phyloP scores from a whole-genome alignment of 1,139 yeast genomes.

The Debaryomyces psychrophilus region DNA sequence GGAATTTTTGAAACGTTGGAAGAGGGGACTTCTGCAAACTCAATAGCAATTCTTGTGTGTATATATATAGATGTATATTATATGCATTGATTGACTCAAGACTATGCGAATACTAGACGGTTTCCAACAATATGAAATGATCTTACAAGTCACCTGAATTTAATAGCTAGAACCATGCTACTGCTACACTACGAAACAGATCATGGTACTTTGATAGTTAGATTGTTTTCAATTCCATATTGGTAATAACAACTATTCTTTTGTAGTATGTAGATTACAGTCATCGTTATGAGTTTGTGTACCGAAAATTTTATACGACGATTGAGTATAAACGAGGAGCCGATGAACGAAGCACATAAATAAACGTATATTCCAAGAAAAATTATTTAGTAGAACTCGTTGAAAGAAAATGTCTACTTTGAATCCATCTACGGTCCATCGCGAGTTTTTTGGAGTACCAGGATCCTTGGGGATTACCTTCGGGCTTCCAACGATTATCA shows the following conservation, averaged over 20 bases:
- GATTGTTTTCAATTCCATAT: background rate
- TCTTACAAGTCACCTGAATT: no score
- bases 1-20: no score
- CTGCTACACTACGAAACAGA: no score
- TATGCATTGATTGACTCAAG: no score
- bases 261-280: background rate
- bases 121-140: no score
- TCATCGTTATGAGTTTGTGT: constrained; percentile 4
- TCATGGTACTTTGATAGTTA: no score
- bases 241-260: background rate
- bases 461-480: constrained; percentile 73
- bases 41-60: no score
- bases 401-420: constrained; percentile 28
- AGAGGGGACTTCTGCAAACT: no score
- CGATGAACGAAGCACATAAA: background rate
- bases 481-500: constrained; percentile 67
- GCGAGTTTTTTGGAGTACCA: constrained; percentile 75
- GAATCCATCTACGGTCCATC: constrained; percentile 71
- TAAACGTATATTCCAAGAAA: background rate
- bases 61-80: no score
- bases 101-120: no score
- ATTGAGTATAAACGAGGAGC: background rate
- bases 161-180: no score
- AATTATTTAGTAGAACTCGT: background rate
- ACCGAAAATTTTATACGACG: background rate